Conservation (phyloP, 495 filamentous ascomycete species). For the Daldinia concentrica region DNA sequence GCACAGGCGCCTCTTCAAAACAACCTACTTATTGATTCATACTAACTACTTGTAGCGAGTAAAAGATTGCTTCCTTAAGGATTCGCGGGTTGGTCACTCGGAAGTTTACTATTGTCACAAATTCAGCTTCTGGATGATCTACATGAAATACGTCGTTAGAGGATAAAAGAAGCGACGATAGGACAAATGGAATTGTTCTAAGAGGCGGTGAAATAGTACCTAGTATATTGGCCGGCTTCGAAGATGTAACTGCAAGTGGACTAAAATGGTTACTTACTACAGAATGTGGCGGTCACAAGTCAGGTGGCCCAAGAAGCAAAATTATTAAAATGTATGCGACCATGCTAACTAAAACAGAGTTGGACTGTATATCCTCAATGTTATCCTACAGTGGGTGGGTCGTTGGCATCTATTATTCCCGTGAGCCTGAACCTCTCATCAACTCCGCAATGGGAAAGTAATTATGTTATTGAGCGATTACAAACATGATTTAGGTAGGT, state of each 20-base stretch:
- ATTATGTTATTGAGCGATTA: neutral
- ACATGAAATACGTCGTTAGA: too few relatives aligned
- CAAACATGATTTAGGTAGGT: too few relatives aligned
- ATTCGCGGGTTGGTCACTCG: neutral
- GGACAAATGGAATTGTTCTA: neutral
- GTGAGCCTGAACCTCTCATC: neutral
- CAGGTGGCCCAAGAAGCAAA: neutral
- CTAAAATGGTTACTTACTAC: neutral
- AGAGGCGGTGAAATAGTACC: neutral
- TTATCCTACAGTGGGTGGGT: neutral
- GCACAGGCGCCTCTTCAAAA: neutral
- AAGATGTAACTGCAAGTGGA: neutral
- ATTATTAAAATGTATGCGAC: neutral
- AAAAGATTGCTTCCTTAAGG: neutral
- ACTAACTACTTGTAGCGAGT: neutral
- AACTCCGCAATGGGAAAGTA: neutral
- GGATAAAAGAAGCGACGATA: too few relatives aligned
- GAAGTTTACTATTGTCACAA: too few relatives aligned
- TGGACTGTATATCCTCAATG: neutral
- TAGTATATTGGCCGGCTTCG: neutral
- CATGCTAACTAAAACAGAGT: neutral
- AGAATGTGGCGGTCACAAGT: neutral
- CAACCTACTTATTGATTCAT: neutral
- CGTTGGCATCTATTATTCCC: neutral
- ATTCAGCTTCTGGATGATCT: too few relatives aligned